Conservation (phyloP, 2,329 filamentous ascomycete genomes). For the Fusarium tanahbumbuense region DNA sequence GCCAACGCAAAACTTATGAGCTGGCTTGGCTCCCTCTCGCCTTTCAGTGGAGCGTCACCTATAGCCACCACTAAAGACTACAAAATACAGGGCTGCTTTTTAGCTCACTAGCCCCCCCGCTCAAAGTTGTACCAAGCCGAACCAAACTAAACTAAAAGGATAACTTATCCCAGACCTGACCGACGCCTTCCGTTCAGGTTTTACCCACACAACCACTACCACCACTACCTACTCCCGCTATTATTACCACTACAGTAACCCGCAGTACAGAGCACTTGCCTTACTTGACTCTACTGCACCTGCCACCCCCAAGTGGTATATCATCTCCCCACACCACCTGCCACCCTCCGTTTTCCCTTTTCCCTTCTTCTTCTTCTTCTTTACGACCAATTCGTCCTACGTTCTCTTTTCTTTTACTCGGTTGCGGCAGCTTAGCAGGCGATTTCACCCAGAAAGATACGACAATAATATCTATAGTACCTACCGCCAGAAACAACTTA, state of each 20-base stretch:
- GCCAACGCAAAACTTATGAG: constrained; percentile 7
- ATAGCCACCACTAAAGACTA: constrained; percentile 31
- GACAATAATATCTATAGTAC: constrained; percentile 32
- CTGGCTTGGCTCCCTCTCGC: constrained; percentile 44
- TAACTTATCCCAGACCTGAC: constrained; percentile 1
- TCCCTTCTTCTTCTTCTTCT: constrained; percentile 56
- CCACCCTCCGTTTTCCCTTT: constrained; percentile 54
- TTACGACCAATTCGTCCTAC: constrained; percentile 69
- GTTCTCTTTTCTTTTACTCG: constrained; percentile 68
- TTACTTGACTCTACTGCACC: neutral
- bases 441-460: constrained; percentile 54
- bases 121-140: neutral
- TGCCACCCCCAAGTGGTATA: constrained; percentile 35
- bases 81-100: constrained; percentile 38
- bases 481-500: neutral
- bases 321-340: constrained; percentile 56
- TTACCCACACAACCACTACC: constrained; percentile 23
- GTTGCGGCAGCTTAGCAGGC: constrained; percentile 70
- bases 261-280: constrained; percentile 1
- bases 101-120: constrained; percentile 14
- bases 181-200: constrained; percentile 8
- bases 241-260: neutral
- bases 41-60: constrained; percentile 36
- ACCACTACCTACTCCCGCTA: neutral
- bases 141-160: constrained; percentile 15